Evolutionary conservation across 75 land plant genomes (phyloP).

Genomic region (Pinus taeda): DNA sequence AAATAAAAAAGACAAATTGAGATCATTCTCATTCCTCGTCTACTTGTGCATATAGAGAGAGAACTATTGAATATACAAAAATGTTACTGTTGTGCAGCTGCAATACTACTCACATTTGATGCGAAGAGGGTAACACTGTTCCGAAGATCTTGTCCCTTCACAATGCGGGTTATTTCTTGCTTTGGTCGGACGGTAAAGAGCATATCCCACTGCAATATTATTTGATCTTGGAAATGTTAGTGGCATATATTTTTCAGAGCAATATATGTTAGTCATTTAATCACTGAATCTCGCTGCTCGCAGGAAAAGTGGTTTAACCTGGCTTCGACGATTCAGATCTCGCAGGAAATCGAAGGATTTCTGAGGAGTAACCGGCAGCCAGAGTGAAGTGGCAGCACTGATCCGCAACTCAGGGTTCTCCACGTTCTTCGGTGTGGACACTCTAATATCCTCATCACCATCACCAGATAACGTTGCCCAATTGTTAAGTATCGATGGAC

Average conservation of each 20-base stretch:
- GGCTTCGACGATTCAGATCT: constrained; percentile 14
- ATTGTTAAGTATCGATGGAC: constrained; percentile 63
- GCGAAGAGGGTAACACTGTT: constrained; percentile 74
- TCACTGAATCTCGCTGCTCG: too few species aligned
- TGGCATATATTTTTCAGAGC: too few species aligned
- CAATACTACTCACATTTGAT: constrained; percentile 40
- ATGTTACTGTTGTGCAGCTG: too few species aligned
- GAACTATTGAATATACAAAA: too few species aligned
- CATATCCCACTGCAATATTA: constrained; percentile 57
- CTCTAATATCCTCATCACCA: constrained; percentile 54
- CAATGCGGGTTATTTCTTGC: constrained; percentile 79
- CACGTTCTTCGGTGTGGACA: constrained; percentile 12
- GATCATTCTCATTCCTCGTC: too few species aligned
- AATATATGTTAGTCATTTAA: too few species aligned
- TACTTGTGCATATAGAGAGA: too few species aligned
- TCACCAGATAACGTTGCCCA: constrained; percentile 59
- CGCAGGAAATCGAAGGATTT: constrained; percentile 25
- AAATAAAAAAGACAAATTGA: too few species aligned
- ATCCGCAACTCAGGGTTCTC: constrained; percentile 14
- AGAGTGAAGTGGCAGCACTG: constrained; percentile 30
- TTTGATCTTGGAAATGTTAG: background rate
- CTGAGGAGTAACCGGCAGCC: constrained; percentile 4
- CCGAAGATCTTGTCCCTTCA: constrained; percentile 74
- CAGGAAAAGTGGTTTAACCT: constrained; percentile 6
- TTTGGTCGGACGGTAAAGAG: constrained; percentile 67